These are phyloP conservation scores for Warburgia ugandensis DNA, from an alignment of 164 flowering plant species.

Conservation along the genomic window DNA sequence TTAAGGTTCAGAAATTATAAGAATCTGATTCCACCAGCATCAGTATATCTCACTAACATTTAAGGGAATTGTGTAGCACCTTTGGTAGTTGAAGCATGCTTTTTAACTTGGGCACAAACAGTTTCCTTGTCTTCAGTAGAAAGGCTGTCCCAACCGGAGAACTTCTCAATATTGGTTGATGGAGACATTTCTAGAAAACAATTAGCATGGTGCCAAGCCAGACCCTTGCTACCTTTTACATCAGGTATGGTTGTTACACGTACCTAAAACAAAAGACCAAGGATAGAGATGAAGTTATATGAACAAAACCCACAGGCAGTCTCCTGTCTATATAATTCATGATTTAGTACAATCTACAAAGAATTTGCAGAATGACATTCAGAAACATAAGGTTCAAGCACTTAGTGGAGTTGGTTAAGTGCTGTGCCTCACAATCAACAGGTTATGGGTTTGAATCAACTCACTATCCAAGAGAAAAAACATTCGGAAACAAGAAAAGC, in stretches of 20 bases:
- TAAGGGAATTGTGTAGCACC: neutral
- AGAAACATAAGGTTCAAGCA: no score
- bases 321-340: neutral
- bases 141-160: slow-evolving; percentile 73
- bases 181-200: slow-evolving; percentile 64
- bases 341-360: neutral
- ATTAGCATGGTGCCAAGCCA: slow-evolving; percentile 88
- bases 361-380: no score
- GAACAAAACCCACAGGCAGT: neutral
- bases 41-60: neutral
- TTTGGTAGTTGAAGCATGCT: slow-evolving; percentile 25
- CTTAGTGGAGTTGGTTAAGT: no score
- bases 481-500: no score
- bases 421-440: no score
- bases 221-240: slow-evolving; percentile 49
- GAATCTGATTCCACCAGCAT: neutral
- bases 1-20: slow-evolving; percentile 1
- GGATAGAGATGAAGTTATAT: neutral
- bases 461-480: no score
- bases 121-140: slow-evolving; percentile 45
- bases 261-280: slow-evolving; percentile 35
- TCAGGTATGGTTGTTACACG: slow-evolving; percentile 67
- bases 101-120: slow-evolving; percentile 32
- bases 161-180: slow-evolving; percentile 42
- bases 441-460: no score